A percentile compares a stretch with the other conserved stretches of the same genome.
These are phyloP conservation scores for Tuber magnatum DNA, from an alignment of 495 filamentous ascomycete genomes.

Conservation along the genomic window DNA sequence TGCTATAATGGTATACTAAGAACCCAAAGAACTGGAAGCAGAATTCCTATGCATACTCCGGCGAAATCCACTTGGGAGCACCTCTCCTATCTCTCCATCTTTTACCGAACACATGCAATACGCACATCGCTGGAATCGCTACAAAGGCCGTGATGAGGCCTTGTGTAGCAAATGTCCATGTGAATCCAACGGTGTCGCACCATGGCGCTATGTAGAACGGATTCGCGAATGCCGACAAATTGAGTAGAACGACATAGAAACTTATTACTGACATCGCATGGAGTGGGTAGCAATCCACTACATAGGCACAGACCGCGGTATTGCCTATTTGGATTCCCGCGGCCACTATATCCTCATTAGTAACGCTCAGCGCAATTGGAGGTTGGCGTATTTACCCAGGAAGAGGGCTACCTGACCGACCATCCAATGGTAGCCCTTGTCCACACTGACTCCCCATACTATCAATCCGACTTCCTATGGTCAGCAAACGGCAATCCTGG, in stretches of 20 bases:
- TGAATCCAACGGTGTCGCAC: slow-evolving; percentile 50
- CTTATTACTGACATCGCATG: slow-evolving; percentile 55
- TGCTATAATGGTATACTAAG: neutral
- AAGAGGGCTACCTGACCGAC: slow-evolving; percentile 57
- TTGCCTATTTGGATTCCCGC: slow-evolving; percentile 59
- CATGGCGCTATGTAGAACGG: slow-evolving; percentile 56
- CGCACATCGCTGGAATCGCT: slow-evolving; percentile 44
- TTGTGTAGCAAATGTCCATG: slow-evolving; percentile 54
- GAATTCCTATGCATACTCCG: slow-evolving; percentile 10
- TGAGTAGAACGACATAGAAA: slow-evolving; percentile 58
- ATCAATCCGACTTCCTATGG: slow-evolving; percentile 42
- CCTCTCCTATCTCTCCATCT: slow-evolving; percentile 30
- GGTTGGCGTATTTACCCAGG: slow-evolving; percentile 37
- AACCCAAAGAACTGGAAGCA: neutral
- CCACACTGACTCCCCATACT: slow-evolving; percentile 55
- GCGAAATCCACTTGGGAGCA: slow-evolving; percentile 24
- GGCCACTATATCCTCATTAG: slow-evolving; percentile 43
- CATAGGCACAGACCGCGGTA: slow-evolving; percentile 51
- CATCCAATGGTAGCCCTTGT: slow-evolving; percentile 54
- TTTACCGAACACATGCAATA: slow-evolving; percentile 48
- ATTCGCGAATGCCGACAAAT: slow-evolving; percentile 45
- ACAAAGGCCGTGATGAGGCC: slow-evolving; percentile 48
- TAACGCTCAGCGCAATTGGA: neutral
- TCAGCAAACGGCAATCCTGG: neutral
- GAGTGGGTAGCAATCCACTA: slow-evolving; percentile 54